Base-by-base conservation (phyloP, 257 asterid species). In the Solanum pennellii region DNA sequence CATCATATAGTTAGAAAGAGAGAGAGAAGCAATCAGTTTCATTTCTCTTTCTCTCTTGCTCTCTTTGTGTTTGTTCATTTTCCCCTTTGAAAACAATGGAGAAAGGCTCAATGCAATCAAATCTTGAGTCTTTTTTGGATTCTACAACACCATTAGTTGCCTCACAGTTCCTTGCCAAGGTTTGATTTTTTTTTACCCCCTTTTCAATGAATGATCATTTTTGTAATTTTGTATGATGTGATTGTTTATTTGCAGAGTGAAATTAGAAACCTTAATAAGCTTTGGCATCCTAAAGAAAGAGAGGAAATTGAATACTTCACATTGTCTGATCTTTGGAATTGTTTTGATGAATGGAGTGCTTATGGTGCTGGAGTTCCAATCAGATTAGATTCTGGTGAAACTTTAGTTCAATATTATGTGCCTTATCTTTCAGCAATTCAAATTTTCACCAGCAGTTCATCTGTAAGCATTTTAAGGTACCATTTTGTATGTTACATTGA, bases 341-440 rank as follows among this genome's bases (percentile, higher is more conserved):
- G 94, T 60, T 95, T 90, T 90, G 96, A 92, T 91, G 98, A 97
- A 94, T 94, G 97, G 94, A 97, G 99, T 93, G 98, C 95, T n/a
- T 97, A 94, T 91, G 99, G 99, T 9, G 96, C 93, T 59, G 98
- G 99, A 20, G 97, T 95, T 86, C 97, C 98, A 6, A 89, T 97
- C 56, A 49, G 86, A 33, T 92, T 98, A 14, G 96, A 92, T 29
- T 92, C 90, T 87, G 98, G 95, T 86, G 97, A 93, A 88, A 92
- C 92, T 66, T 88, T 94, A 47, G 87, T 94, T 68, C 99, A 95
- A 87, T 97, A 95, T 90, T 95, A 94, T 89, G 98, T 94, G 65
- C 99, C 99, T 83, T 97, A 93, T 87, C 97, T 95, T 85, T 97
- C 99, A 62, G 98, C 99, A 12, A 93, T 97, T 87, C 99, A 95